These are phyloP conservation scores for Calonectria crousiana DNA, from an alignment of 2,329 filamentous ascomycete species.

Conservation along the genomic window DNA sequence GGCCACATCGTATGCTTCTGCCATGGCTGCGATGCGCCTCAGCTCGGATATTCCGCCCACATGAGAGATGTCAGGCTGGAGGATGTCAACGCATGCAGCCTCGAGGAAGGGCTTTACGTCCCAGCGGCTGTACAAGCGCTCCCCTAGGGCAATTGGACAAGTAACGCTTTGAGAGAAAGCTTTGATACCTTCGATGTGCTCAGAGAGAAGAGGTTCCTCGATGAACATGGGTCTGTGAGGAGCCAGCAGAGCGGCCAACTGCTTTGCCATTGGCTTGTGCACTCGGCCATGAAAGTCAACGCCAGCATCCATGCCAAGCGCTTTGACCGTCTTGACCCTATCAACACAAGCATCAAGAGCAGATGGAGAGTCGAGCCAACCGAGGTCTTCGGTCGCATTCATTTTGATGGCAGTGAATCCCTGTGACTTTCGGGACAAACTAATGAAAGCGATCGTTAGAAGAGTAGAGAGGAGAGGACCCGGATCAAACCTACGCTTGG, in stretches of 20 bases:
- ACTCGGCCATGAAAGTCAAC: conserved; percentile 84
- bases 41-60: conserved; percentile 80
- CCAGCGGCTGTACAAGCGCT: conserved; percentile 79
- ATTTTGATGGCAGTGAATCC: conserved; percentile 80
- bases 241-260: conserved; percentile 75
- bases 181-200: conserved; percentile 74
- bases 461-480: rapidly evolving
- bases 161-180: conserved; percentile 47
- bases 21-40: conserved; percentile 76
- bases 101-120: conserved; percentile 80
- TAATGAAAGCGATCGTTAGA: conserved; percentile 42
- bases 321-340: conserved; percentile 76
- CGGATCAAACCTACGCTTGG: conserved; percentile 63
- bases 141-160: conserved; percentile 78
- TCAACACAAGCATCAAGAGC: conserved; percentile 74
- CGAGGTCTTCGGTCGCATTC: conserved; percentile 82
- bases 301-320: conserved; percentile 77
- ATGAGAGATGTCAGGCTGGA: conserved; percentile 81
- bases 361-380: conserved; percentile 80
- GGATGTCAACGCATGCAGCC: conserved; percentile 74
- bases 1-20: conserved; percentile 79
- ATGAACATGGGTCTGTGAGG: conserved; percentile 80
- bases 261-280: conserved; percentile 85
- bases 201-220: conserved; percentile 78
- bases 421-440: conserved; percentile 66